A percentile compares a stretch with the other conserved stretches of the same genome.
Conservation (phyloP, 768 basidiomycete genomes). For the Rhodotorula paludigena region DNA sequence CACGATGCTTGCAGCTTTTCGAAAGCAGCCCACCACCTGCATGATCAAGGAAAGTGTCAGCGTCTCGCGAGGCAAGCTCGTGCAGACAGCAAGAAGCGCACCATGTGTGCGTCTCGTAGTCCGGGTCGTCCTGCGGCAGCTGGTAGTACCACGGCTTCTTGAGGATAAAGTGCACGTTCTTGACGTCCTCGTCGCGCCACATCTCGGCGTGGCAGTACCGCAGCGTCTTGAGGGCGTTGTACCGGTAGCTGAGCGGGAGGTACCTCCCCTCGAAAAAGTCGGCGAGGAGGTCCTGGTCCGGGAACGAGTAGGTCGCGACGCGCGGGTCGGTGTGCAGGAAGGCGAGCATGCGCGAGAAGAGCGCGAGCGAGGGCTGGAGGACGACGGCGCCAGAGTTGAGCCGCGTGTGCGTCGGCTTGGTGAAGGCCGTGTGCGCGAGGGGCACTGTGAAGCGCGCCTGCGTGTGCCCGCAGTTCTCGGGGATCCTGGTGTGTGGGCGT, state of each 20-base stretch:
- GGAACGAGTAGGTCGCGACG: constrained; percentile 62
- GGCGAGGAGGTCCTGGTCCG: constrained; percentile 88
- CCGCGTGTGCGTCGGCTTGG: constrained; percentile 70
- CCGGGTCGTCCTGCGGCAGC: constrained; percentile 50
- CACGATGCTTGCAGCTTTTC: constrained; percentile 20
- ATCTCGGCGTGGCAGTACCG: constrained; percentile 60
- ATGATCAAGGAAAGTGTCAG: neutral
- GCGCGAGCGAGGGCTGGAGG: constrained; percentile 63
- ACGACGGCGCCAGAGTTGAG: constrained; percentile 89
- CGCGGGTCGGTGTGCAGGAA: constrained; percentile 59
- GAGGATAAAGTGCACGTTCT: constrained; percentile 81
- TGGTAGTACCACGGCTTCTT: constrained; percentile 74
- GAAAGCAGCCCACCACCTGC: constrained; percentile 38
- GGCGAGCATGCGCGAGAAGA: constrained; percentile 56
- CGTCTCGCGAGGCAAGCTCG: neutral
- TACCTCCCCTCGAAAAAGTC: constrained; percentile 68
- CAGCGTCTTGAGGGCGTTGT: constrained; percentile 89
- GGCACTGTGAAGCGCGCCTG: constrained; percentile 51
- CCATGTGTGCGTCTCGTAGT: constrained; percentile 58
- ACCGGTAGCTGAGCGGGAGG: constrained; percentile 75
- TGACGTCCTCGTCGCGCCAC: constrained; percentile 81
- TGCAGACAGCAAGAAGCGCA: constrained; percentile 47
- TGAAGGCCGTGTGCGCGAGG: constrained; percentile 48
- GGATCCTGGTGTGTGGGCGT: constrained; percentile 58
- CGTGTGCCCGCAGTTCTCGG: constrained; percentile 84